phyloP scores from a whole-genome alignment of 78 protist genomes.

The Diacronema lutheri region DNA sequence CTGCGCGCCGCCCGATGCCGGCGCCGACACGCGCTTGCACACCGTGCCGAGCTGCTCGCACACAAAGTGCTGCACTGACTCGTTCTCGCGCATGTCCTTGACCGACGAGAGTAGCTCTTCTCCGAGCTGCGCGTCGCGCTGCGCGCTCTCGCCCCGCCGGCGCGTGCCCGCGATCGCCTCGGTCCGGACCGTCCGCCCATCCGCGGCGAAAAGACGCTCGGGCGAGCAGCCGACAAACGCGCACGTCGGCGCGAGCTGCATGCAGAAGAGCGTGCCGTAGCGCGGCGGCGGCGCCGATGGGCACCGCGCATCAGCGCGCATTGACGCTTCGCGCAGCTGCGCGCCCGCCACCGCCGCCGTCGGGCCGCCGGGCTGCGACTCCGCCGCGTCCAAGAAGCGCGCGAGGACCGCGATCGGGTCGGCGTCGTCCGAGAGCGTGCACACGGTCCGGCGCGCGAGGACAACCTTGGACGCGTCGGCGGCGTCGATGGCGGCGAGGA shows the following conservation, averaged over 20 bases:
- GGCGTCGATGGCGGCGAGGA: neutral
- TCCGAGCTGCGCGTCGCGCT: neutral
- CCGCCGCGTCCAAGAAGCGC: neutral
- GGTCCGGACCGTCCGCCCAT: neutral
- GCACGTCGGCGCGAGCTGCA: neutral
- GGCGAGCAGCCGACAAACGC: constrained; percentile 25
- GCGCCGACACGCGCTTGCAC: neutral
- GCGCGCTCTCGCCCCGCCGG: constrained; percentile 8
- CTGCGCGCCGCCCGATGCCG: neutral
- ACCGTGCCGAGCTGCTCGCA: neutral
- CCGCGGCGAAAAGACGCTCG: neutral
- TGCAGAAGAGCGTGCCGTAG: neutral
- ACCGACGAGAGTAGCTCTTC: constrained; percentile 14
- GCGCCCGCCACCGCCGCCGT: neutral
- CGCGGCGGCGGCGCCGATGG: neutral
- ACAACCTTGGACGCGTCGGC: neutral
- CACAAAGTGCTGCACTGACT: neutral
- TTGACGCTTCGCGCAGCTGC: no score
- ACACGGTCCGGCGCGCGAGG: neutral
- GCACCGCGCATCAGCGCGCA: neutral
- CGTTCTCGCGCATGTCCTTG: constrained; percentile 4
- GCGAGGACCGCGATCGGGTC: constrained; percentile 11
- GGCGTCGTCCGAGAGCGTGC: neutral
- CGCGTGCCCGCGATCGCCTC: constrained; percentile 32
- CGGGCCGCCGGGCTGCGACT: neutral